Percentiles rank a stretch among this genome's conserved stretches.
Evolutionary conservation across 495 filamentous ascomycete genomes (phyloP).

Genomic region (Pyrenula massariospora): DNA sequence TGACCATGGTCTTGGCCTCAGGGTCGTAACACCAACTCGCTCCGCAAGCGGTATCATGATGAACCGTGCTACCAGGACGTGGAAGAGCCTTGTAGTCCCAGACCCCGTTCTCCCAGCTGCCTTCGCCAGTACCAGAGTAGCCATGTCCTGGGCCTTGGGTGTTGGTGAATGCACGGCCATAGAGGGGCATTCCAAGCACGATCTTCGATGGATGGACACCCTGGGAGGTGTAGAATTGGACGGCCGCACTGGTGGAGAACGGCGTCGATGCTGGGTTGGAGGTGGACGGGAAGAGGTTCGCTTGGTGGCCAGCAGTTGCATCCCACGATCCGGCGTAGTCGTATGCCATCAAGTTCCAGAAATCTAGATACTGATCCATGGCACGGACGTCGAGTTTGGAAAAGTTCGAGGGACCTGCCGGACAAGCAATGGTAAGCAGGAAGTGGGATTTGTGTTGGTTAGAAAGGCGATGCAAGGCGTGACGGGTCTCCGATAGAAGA

Average conservation of each 20-base stretch:
- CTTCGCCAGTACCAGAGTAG: slow-evolving; percentile 57
- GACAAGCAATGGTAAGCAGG: slow-evolving; percentile 64
- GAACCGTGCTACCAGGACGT: slow-evolving; percentile 18
- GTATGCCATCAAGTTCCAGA: slow-evolving; percentile 75
- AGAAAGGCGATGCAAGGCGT: slow-evolving; percentile 28
- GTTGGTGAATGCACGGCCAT: slow-evolving; percentile 69
- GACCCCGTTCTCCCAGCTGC: slow-evolving; percentile 64
- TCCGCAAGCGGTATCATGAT: slow-evolving; percentile 9
- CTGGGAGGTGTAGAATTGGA: slow-evolving; percentile 48
- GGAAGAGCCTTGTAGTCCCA: slow-evolving; percentile 70
- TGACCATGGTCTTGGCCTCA: slow-evolving; percentile 49
- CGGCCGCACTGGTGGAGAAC: slow-evolving; percentile 30
- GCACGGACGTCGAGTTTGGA: slow-evolving; percentile 47
- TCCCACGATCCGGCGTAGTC: slow-evolving; percentile 78
- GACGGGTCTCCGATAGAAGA: slow-evolving; percentile 46
- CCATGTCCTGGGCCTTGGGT: slow-evolving; percentile 62
- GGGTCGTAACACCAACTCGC: slow-evolving; percentile 68
- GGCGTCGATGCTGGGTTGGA: slow-evolving; percentile 47
- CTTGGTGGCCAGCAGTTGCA: slow-evolving; percentile 58
- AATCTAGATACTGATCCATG: slow-evolving; percentile 71
- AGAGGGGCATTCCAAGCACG: slow-evolving; percentile 76
- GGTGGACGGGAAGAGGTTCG: slow-evolving; percentile 55
- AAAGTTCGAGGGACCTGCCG: slow-evolving; percentile 51
- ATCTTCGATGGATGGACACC: slow-evolving; percentile 62
- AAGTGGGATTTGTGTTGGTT: slow-evolving; percentile 57